Evolutionary conservation across 306 rosid species (phyloP).

Genomic region (Alnus glutinosa): DNA sequence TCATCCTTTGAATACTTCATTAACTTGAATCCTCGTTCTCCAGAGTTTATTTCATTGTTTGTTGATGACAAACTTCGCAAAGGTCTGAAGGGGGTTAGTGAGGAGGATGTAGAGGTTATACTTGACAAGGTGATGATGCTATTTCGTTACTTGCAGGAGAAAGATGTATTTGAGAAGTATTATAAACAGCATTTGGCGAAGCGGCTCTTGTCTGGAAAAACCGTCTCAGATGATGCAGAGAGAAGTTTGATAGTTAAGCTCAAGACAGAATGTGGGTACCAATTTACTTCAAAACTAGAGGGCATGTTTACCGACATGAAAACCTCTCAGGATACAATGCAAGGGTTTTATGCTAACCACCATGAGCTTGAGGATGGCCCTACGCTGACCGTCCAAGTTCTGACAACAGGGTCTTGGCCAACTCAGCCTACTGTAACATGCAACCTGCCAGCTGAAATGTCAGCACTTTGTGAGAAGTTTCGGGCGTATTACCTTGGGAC

Average conservation of each 20-base stretch:
- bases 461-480: slow-evolving; percentile 70
- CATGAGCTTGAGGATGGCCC: slow-evolving; percentile 70
- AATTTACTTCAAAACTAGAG: slow-evolving; percentile 79
- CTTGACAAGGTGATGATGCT: slow-evolving; percentile 87
- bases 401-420: slow-evolving; percentile 88
- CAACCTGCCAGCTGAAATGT: slow-evolving; percentile 79
- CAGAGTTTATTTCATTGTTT: slow-evolving; percentile 80
- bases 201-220: slow-evolving; percentile 81
- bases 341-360: slow-evolving; percentile 60
- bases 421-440: slow-evolving; percentile 68
- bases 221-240: slow-evolving; percentile 82
- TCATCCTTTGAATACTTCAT: slow-evolving; percentile 84
- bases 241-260: slow-evolving; percentile 84
- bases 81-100: slow-evolving; percentile 81
- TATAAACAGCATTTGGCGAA: slow-evolving; percentile 87
- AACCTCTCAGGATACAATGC: slow-evolving; percentile 78
- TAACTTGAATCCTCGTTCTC: slow-evolving; percentile 71
- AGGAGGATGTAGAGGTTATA: slow-evolving; percentile 85
- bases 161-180: slow-evolving; percentile 79
- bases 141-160: slow-evolving; percentile 80
- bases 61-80: slow-evolving; percentile 80
- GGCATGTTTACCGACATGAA: slow-evolving; percentile 89
- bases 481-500: slow-evolving; percentile 74
- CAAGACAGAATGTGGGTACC: slow-evolving; percentile 83
- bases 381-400: slow-evolving; percentile 72